Percentiles rank a stretch among this genome's conserved stretches.
phyloP scores from a whole-genome alignment of 306 rosid genomes.

The Elaeagnus macrophylla region DNA sequence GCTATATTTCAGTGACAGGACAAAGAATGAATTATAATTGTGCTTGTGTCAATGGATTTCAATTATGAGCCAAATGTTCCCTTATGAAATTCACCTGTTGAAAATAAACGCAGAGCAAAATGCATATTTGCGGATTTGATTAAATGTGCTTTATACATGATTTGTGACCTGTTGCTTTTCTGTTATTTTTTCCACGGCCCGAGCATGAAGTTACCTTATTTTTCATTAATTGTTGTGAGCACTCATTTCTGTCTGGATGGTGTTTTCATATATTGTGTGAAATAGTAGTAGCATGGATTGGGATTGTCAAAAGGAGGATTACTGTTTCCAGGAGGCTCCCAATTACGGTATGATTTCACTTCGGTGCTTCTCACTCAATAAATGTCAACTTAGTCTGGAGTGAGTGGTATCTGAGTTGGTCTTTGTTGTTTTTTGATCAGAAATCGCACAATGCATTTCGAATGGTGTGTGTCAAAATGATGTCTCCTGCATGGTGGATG shows the following conservation, averaged over 20 bases:
- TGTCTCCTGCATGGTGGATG: constrained; percentile 60
- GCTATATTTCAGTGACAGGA: not conserved
- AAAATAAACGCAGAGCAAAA: too few relatives aligned
- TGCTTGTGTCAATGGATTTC: too few relatives aligned
- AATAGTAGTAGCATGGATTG: constrained; percentile 36
- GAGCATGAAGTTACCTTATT: constrained; percentile 1
- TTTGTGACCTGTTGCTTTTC: constrained; percentile 4
- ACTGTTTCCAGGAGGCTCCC: constrained; percentile 32
- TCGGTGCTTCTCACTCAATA: not conserved
- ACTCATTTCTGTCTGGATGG: constrained; percentile 4
- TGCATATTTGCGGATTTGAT: too few relatives aligned
- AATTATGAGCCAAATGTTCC: too few relatives aligned
- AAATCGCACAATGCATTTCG: constrained; percentile 44
- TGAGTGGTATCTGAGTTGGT: constrained; percentile 8
- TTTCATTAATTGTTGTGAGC: constrained; percentile 7
- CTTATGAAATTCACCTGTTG: too few relatives aligned
- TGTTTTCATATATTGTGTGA: constrained; percentile 13
- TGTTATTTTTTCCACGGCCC: constrained; percentile 4
- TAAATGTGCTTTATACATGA: not conserved
- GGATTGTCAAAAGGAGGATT: constrained; percentile 50
- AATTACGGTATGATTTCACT: constrained; percentile 33
- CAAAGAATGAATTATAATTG: too few relatives aligned
- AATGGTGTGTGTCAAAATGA: constrained; percentile 48
- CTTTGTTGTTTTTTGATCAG: constrained; percentile 30
- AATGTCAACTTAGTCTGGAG: not conserved